phyloP scores from a whole-genome alignment of 768 basidiomycete species.

The Kondoa subrosea region DNA sequence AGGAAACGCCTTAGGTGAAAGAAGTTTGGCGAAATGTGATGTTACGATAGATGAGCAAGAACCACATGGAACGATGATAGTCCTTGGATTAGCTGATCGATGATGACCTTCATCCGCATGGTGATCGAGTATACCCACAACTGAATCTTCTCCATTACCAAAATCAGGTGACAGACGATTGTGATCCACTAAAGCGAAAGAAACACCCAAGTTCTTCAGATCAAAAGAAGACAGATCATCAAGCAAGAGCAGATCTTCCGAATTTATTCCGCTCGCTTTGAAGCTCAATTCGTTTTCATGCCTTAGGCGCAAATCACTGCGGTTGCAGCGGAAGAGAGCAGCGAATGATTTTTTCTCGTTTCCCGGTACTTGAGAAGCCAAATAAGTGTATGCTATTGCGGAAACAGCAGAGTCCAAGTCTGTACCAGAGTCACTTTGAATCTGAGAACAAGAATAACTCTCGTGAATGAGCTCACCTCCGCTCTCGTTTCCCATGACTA shows the following conservation, averaged over 20 bases:
- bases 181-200: slow-evolving; percentile 78
- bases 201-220: slow-evolving; percentile 44
- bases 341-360: slow-evolving; percentile 44
- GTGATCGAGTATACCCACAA: slow-evolving; percentile 73
- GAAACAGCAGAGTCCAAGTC: slow-evolving; percentile 83
- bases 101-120: slow-evolving; percentile 69
- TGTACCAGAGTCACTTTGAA: slow-evolving; percentile 30
- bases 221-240: slow-evolving; percentile 39
- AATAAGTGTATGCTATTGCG: slow-evolving; percentile 67
- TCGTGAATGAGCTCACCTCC: slow-evolving; percentile 45
- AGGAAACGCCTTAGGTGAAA: slow-evolving; percentile 33
- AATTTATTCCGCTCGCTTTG: slow-evolving; percentile 41
- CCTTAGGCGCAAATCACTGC: slow-evolving; percentile 55
- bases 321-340: slow-evolving; percentile 52
- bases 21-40: slow-evolving; percentile 32
- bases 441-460: slow-evolving; percentile 1
- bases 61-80: slow-evolving; percentile 47
- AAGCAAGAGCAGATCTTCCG: slow-evolving; percentile 46
- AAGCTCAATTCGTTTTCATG: slow-evolving; percentile 75
- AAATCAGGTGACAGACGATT: slow-evolving; percentile 42
- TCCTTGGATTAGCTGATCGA: slow-evolving; percentile 44
- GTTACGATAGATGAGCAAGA: slow-evolving; percentile 61
- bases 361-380: slow-evolving; percentile 40
- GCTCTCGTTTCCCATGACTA: slow-evolving; percentile 86
- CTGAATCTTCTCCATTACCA: slow-evolving; percentile 35